Base-by-base conservation (phyloP, 2,329 filamentous ascomycete genomes). In the Apiospora arundinis region DNA sequence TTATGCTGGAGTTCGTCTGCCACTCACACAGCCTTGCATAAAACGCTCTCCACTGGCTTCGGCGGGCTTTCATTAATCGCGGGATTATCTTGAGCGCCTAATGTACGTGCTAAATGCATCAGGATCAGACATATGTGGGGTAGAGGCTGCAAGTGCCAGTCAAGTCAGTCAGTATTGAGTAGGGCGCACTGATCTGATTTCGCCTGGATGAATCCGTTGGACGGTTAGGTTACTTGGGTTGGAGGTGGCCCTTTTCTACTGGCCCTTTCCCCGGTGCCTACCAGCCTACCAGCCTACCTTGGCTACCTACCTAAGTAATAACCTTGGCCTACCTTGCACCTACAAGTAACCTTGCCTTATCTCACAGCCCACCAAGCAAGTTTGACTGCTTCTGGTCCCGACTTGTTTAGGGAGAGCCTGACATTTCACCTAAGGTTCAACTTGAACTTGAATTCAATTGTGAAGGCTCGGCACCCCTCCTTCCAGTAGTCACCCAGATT, bases 311-410 rank as follows among this genome's bases (percentile, higher is more conserved):
- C 32, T 4, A 6, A 32, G 3, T 6, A 32, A 6, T 32, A 32
- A 3, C 32, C 16, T 28, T 60, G 28, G 28, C 52, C 37, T 63
- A 63, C 40, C 56, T 63, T 52, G n/a, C 46, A 11, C 46, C 6
- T 23, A 32, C 32, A 4, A 32, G 6, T 32, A 32, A 32, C 32
- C 28, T 28, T 60, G 28, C 52, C 28, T 60, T 63, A 63, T 63
- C 56, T 63, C 56, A 63, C 56, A 63, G 56, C 56, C 56, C 56
- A 63, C 56, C 56, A 63, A 40, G 56, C 56, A 63, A 63, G 56
- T 63, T 63, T 63, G 32, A 18, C 32, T 63, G 52, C 52, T 60
- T 60, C 25, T 60, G 52, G 52, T n/a, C 52, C 25, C 28, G 52
- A 6, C 14, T 21, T 16, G 25, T 32, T 32, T 21, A 37, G 28